Conservation (phyloP, 805 yeast species). For the Diddensiella santjacobensis region DNA sequence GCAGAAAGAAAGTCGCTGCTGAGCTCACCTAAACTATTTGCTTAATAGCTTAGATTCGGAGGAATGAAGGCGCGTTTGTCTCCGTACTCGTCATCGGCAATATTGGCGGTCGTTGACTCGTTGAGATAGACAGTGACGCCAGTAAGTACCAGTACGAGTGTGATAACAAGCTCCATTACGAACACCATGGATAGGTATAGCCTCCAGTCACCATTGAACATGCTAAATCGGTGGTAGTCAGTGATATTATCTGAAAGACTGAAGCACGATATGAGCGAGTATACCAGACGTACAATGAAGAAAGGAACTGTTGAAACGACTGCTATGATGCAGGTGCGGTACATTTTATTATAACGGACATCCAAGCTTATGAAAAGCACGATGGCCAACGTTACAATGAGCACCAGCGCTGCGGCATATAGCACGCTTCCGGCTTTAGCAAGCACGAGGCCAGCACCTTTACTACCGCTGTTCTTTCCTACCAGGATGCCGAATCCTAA, state of each 20-base stretch:
- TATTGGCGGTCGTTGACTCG: not conserved
- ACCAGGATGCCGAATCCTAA: constrained; percentile 3
- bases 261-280: constrained; percentile 12
- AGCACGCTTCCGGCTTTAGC: constrained; percentile 10
- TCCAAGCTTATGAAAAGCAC: not conserved
- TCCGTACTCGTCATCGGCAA: not conserved
- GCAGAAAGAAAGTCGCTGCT: too few relatives aligned
- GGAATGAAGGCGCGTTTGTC: not conserved
- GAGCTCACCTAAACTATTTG: too few relatives aligned
- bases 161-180: constrained; percentile 83
- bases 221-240: constrained; percentile 10
- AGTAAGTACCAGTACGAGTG: constrained; percentile 35
- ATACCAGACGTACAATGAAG: constrained; percentile 11
- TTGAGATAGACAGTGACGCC: not conserved
- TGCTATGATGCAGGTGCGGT: constrained; percentile 8
- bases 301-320: constrained; percentile 9
- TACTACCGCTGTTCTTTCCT: constrained; percentile 1
- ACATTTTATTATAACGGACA: constrained; percentile 4
- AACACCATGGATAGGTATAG: constrained; percentile 73
- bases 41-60: too few relatives aligned
- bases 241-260: constrained; percentile 6
- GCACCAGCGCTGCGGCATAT: constrained; percentile 5
- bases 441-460: constrained; percentile 3
- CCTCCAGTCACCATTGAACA: constrained; percentile 38
- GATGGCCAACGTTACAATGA: constrained; percentile 5